Conservation (phyloP, 2,329 filamentous ascomycete genomes). For the Stemphylium vesicarium region DNA sequence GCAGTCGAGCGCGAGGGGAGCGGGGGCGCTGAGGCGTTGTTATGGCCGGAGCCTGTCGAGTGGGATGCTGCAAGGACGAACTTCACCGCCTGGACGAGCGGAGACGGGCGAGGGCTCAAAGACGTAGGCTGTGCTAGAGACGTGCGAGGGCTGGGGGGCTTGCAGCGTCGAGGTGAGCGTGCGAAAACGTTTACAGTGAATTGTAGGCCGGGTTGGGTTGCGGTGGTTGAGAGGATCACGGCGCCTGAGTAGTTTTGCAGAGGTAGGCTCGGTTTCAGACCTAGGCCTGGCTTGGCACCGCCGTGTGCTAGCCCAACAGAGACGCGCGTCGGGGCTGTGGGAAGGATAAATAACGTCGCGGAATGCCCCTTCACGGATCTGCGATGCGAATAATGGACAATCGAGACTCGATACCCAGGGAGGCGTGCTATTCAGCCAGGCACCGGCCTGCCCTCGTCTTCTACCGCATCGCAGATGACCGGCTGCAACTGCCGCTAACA, state of each 20-base stretch:
- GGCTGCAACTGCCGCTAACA: conserved; percentile 6
- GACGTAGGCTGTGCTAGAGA: conserved; percentile 23
- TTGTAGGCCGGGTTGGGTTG: conserved; percentile 32
- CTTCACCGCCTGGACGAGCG: conserved; percentile 48
- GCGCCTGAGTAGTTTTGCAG: conserved; percentile 32
- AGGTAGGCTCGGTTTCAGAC: conserved; percentile 34
- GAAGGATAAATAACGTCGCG: background rate
- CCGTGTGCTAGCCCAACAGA: conserved; percentile 10
- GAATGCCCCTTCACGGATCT: no score
- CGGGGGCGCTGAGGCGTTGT: conserved; percentile 42
- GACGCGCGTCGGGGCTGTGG: conserved; percentile 13
- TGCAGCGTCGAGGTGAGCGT: conserved; percentile 27
- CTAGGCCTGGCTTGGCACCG: conserved; percentile 18
- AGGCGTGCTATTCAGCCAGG: background rate
- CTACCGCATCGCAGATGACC: conserved; percentile 2
- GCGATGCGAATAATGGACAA: no score
- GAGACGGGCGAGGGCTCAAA: conserved; percentile 21
- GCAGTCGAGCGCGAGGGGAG: conserved; percentile 38
- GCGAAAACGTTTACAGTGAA: conserved; percentile 22
- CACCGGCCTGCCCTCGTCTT: background rate
- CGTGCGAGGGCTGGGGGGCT: conserved; percentile 23
- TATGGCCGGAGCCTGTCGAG: conserved; percentile 44
- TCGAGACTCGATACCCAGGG: no score
- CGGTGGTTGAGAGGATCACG: conserved; percentile 35
- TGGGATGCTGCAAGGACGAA: conserved; percentile 40